Evolutionary conservation across 345 rosid genomes (phyloP), one percentile per base, ranked within the genome.

Genomic region (Pelargonium nanum): DNA sequence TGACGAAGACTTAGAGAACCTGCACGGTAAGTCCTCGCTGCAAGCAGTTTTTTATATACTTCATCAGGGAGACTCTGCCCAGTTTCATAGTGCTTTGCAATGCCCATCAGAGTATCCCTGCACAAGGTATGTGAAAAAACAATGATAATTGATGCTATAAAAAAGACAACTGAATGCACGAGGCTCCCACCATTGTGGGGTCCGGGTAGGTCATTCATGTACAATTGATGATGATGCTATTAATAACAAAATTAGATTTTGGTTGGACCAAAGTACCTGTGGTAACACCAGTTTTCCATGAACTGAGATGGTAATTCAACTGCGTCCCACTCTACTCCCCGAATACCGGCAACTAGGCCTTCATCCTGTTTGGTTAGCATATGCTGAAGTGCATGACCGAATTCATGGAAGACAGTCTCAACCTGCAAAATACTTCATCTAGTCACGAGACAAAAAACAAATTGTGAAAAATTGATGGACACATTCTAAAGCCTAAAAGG

Each of bases 261-360:
- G 15, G 19, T 24, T 17, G 26, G 24, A 71, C 21, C 20, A 65
- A n/a, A 55, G 52, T 61, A 91, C 97, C 91, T 85, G 69, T 88
- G 97, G 78, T 88, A 91, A 75, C 97, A 91, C 97, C 97, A 91
- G 61, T 91, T 91, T 79, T 91, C 96, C 97, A 91, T 91, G 73
- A 91, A 91, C 56, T 91, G 97, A 16, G 97, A 91, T 45, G 96
- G 94, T 68, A 91, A 75, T 71, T 91, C 97, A 70, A 88, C 87
- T 22, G 97, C 97, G 70, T 91, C 97, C 97, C 97, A 88, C 69
- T 91, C 97, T 30, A 91, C 74, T 61, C 88, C 89, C 21, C 96
- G 79, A 50, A 78, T 83, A 67, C 97, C 97, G 78, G 97, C 77
- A 62, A 87, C 94, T 61, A 91, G 83, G 60, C 97, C 88, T 70